These are phyloP conservation scores for Stramenopiles sp. DNA, from an alignment of 352 stramenopile genomes.

Conservation along the genomic window DNA sequence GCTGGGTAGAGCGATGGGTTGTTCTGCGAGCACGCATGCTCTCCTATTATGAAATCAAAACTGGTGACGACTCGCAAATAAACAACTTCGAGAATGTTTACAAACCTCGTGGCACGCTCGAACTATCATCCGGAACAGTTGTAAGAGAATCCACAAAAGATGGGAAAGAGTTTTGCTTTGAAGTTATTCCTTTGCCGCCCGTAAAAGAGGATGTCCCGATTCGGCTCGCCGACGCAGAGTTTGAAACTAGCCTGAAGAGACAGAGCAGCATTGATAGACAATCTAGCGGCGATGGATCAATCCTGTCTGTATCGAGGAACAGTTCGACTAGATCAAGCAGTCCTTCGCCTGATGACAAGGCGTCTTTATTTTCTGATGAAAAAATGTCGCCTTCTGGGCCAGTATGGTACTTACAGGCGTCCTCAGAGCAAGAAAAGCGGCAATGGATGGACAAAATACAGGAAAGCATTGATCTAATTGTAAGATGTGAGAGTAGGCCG, in stretches of 20 bases:
- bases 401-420: background rate
- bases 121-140: background rate
- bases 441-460: background rate
- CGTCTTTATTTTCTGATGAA: background rate
- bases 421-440: background rate
- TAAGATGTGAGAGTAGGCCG: background rate
- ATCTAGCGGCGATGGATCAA: no score
- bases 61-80: background rate
- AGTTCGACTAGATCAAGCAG: background rate
- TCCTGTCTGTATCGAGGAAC: background rate
- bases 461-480: background rate
- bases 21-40: background rate
- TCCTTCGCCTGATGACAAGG: background rate
- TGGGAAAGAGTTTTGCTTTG: background rate
- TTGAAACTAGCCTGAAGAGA: background rate
- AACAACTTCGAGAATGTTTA: background rate
- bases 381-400: background rate
- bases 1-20: background rate
- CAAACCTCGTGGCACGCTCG: background rate
- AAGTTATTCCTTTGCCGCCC: background rate
- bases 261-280: no score
- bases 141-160: background rate
- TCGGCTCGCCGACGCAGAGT: background rate
- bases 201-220: background rate
- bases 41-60: background rate